Evolutionary conservation across 1,139 yeast genomes (phyloP).

Genomic region (Debaryomyces sp.): DNA sequence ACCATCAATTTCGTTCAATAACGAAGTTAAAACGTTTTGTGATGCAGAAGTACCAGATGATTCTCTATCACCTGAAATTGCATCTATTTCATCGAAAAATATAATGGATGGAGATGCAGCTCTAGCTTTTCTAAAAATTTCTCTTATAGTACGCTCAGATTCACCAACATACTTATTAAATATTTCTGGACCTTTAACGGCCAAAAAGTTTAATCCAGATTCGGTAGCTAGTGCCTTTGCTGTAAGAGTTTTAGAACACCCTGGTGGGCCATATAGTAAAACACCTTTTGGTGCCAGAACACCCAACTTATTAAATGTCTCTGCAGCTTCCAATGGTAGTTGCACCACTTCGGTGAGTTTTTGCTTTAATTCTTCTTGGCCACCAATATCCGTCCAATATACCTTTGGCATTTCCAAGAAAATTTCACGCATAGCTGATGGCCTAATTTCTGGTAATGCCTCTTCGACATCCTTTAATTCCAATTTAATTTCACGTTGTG

Average conservation of each 20-base stretch:
- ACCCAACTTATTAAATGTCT: slow-evolving; percentile 74
- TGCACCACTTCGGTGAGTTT: slow-evolving; percentile 89
- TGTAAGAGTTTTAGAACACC: slow-evolving; percentile 91
- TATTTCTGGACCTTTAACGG: slow-evolving; percentile 95
- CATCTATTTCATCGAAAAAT: slow-evolving; percentile 95
- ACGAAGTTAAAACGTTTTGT: slow-evolving; percentile 82
- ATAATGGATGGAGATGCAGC: slow-evolving; percentile 92
- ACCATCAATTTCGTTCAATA: slow-evolving; percentile 94
- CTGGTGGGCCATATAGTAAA: slow-evolving; percentile 92
- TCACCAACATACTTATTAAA: slow-evolving; percentile 96
- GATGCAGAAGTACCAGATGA: slow-evolving; percentile 69
- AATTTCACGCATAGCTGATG: slow-evolving; percentile 97
- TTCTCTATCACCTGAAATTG: slow-evolving; percentile 75
- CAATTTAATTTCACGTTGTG: slow-evolving; percentile 32
- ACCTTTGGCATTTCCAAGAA: slow-evolving; percentile 93
- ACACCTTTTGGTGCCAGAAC: slow-evolving; percentile 92
- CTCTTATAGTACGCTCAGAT: slow-evolving; percentile 85
- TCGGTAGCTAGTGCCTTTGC: slow-evolving; percentile 96
- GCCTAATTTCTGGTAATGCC: slow-evolving; percentile 79
- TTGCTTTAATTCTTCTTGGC: slow-evolving; percentile 79
- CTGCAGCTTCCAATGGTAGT: slow-evolving; percentile 84
- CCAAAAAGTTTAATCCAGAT: slow-evolving; percentile 87
- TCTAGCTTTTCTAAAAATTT: slow-evolving; percentile 86
- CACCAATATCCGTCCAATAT: slow-evolving; percentile 94
- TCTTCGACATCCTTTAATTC: slow-evolving; percentile 56